Evolutionary conservation across 2,329 filamentous ascomycete genomes (phyloP).

Genomic region (Metarhizium guizhouense): DNA sequence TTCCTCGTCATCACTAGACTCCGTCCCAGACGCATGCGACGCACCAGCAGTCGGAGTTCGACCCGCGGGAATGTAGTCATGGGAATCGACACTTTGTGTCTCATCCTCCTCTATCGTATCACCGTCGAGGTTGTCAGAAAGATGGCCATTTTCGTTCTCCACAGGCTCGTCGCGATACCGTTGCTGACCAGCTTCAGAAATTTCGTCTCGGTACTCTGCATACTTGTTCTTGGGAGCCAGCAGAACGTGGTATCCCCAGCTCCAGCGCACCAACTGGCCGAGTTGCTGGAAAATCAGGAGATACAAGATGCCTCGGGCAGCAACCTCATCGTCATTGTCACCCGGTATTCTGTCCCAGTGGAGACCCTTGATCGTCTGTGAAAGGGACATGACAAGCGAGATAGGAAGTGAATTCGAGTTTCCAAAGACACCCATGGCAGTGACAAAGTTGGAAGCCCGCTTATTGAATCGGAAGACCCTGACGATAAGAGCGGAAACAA

Average conservation of each 20-base stretch:
- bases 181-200: constrained; percentile 51
- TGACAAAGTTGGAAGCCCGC: constrained; percentile 85
- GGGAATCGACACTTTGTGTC: constrained; percentile 31
- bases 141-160: constrained; percentile 34
- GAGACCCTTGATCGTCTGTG: constrained; percentile 81
- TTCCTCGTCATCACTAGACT: constrained; percentile 37
- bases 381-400: constrained; percentile 87
- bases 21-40: constrained; percentile 39
- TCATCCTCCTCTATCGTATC: constrained; percentile 30
- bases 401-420: constrained; percentile 98
- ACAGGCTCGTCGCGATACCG: constrained; percentile 34
- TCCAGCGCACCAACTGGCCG: constrained; percentile 91
- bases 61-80: constrained; percentile 44
- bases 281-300: constrained; percentile 96
- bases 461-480: constrained; percentile 73
- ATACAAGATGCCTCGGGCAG: constrained; percentile 87
- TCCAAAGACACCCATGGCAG: constrained; percentile 94
- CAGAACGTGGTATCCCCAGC: constrained; percentile 93
- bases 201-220: constrained; percentile 49
- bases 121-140: constrained; percentile 29
- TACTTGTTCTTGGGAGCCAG: constrained; percentile 77
- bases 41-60: constrained; percentile 43
- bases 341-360: constrained; percentile 89
- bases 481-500: constrained; percentile 62
- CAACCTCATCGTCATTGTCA: constrained; percentile 93